Base-by-base conservation (phyloP, 148 eudicot genomes). In the Beta vulgaris region DNA sequence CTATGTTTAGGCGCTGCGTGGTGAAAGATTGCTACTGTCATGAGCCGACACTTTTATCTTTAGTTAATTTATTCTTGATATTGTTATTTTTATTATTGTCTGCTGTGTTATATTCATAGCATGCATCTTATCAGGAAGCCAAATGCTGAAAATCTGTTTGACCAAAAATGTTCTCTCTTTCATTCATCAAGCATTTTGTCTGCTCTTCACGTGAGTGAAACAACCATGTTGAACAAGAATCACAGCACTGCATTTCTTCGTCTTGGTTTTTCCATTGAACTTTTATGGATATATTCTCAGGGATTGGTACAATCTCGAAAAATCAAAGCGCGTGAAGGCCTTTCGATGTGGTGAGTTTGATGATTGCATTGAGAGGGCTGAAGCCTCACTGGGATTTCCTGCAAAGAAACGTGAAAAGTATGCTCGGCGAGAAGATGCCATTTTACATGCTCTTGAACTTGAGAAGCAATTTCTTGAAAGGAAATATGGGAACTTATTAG, bases 301-400 rank as follows among this genome's bases (percentile, higher is more conserved):
- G 84, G 99, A 96, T 71, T 96, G 98, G 99, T 96, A 96, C 89
- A 92, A 96, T 80, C 86, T 96, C 77, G 99, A 92, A 83, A 96
- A 96, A 77, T 96, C 98, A 55, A 96, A 92, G 89, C 98, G 97
- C 74, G 99, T 96, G 53, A 96, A 96, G 82, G 83, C 99, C 67
- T 96, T 96, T 76, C 86, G 99, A 59, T 96, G 99, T 86, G 99
- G 99, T 43, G 99, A 92, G 73, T 96, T 96, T 83, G 89, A 92
- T 82, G 98, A 89, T 59, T 96, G 97, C 74, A 96, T 96, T 77
- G 91, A 89, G 84, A 91, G 88, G 79, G 99, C 97, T 72, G 93
- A 91, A 81, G 91, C 98, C 77, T 78, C 97, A 40, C 85, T 82
- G 62, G 95, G 94, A 11, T 84, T 92, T 86, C 97, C 99, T 78